These are phyloP conservation scores for Vigna reflexopilosa DNA, from an alignment of 306 rosid genomes.

Conservation along the genomic window DNA sequence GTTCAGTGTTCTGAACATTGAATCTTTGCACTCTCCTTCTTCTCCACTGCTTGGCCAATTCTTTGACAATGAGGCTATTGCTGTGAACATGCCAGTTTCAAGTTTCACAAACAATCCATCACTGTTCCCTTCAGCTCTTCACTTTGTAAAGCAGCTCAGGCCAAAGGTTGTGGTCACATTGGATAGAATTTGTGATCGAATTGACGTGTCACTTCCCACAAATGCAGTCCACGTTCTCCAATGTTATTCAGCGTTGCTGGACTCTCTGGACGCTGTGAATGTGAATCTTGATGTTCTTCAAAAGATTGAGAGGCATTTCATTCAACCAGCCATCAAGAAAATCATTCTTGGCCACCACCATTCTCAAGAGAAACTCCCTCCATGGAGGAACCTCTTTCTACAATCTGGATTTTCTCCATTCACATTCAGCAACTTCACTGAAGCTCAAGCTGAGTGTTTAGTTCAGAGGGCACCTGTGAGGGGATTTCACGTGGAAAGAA, in stretches of 20 bases:
- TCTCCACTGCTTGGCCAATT: constrained; percentile 58
- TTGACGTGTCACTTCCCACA: constrained; percentile 64
- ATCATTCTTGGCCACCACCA: constrained; percentile 56
- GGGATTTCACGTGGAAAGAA: constrained; percentile 89
- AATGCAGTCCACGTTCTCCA: constrained; percentile 66
- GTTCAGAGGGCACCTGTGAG: constrained; percentile 83
- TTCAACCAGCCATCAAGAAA: constrained; percentile 85
- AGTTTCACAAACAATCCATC: constrained; percentile 58
- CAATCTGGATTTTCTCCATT: constrained; percentile 79
- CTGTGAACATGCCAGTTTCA: constrained; percentile 73
- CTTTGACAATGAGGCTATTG: constrained; percentile 67
- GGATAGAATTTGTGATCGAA: constrained; percentile 67
- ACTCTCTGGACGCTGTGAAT: constrained; percentile 85
- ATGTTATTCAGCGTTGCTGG: constrained; percentile 70
- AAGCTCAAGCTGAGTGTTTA: constrained; percentile 90
- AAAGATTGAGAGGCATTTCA: constrained; percentile 78
- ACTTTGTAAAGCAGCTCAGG: constrained; percentile 72
- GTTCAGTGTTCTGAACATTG: constrained; percentile 63
- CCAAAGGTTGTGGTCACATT: constrained; percentile 77
- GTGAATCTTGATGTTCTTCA: constrained; percentile 71
- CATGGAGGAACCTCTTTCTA: constrained; percentile 69
- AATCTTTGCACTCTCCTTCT: constrained; percentile 64
- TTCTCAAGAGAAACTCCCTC: constrained; percentile 56
- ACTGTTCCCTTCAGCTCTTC: constrained; percentile 62
- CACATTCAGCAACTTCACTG: constrained; percentile 83